phyloP scores from a whole-genome alignment of 2,329 filamentous ascomycete species.

The Verticillium tricorpus region DNA sequence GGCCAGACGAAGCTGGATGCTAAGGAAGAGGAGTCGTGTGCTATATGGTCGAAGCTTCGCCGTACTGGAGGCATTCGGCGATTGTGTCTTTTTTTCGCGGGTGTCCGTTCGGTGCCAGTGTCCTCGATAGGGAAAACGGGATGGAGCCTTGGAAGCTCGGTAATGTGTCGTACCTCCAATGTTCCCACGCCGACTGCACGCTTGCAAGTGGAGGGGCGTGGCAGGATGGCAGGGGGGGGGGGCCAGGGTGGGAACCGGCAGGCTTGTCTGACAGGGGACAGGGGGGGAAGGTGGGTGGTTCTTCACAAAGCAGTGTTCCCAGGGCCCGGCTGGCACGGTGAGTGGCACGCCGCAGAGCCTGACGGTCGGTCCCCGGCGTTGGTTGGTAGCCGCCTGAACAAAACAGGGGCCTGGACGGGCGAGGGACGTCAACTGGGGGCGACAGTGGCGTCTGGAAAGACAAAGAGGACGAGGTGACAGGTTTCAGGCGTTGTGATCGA shows the following conservation, averaged over 20 bases:
- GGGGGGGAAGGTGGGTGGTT: conserved; percentile 4
- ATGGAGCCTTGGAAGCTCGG: background rate
- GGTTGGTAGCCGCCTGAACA: background rate
- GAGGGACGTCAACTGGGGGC: background rate
- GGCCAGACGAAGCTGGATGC: background rate
- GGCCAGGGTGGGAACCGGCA: conserved; percentile 11
- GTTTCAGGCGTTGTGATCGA: conserved; percentile 7
- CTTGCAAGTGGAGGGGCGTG: background rate
- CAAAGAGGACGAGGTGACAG: conserved; percentile 6
- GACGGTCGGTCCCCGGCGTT: background rate
- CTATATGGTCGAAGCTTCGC: background rate
- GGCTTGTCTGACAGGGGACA: conserved; percentile 11
- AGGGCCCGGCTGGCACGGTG: background rate
- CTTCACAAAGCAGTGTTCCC: background rate
- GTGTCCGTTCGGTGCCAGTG: background rate
- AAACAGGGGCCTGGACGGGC: background rate
- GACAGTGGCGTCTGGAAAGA: background rate
- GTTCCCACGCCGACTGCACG: conserved; percentile 1
- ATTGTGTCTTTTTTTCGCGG: background rate
- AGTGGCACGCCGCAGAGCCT: background rate
- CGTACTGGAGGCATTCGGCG: background rate
- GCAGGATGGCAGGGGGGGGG: background rate
- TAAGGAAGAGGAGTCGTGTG: background rate
- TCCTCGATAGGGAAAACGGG: background rate
- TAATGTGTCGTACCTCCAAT: background rate